Base-by-base conservation (phyloP, 257 asterid species). In the Jasminum sambac region DNA sequence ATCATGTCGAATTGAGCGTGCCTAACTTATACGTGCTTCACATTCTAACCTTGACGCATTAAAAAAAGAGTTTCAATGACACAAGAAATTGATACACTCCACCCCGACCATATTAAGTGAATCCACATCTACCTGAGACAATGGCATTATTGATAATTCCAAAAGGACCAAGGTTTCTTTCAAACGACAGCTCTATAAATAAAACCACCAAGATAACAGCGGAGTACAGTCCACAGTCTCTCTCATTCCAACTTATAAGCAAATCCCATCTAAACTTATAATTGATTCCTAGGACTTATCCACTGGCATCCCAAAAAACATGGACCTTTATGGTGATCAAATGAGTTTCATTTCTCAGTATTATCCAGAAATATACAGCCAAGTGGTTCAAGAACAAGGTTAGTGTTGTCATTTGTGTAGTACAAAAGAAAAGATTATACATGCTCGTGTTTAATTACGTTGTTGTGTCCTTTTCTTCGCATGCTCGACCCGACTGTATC, bases 311-410 rank as follows among this genome's bases (percentile, higher is more conserved):
- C 59, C 8, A 50, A 10, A 50, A 50, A 50, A 17, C 6, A 50
- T 50, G 59, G 21, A 52, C 61, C 30, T 10, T 21, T 1, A 8
- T 21, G 61, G 10, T 19, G 61, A 52, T 19, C 26, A 52, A 52
- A 52, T 52, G 26, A 12, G 26, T 8, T 21, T 52, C 5, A 52
- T 19, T 52, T 21, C 61, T 52, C 61, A 52, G 9, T 52, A 19
- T 4, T 52, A 52, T 52, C 61, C 61, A 17, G 26, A 7, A 52
- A 7, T 52, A 8, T 52, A 52, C 61, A 52, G 30, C 61, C 61
- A 52, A 52, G 61, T 52, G 61, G 30, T 52, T 6, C 61, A 8
- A 52, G 61, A 52, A 52, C 30, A 52, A 19, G 61, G 61, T 52
- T 19, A 52, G 61, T 21, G 9, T 25, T 52, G 26, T 21, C 17